Base-by-base conservation (phyloP, 2,329 filamentous ascomycete genomes). In the Trichoderma asperellum region DNA sequence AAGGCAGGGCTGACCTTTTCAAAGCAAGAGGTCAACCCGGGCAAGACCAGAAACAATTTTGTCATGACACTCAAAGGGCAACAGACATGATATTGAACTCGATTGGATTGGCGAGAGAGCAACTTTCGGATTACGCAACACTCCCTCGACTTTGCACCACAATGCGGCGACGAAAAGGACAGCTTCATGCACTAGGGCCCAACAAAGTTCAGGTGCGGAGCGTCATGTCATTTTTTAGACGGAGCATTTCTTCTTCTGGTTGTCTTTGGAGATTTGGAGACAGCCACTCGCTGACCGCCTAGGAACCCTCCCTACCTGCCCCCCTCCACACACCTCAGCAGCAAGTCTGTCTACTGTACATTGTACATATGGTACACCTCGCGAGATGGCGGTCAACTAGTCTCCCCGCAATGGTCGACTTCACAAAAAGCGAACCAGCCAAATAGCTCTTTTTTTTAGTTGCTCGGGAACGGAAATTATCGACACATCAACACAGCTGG, bases 31-130 rank as follows among this genome's bases (percentile, higher is more conserved):
- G 78, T 97, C 52, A 90, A 92, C 71, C 86, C 92, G 27, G 94
- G 94, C 12, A 83, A 84, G 65, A 87, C 84, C 29, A 88, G 94
- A 77, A 99, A 99, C 80, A 98, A 99, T 77, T 99, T 98, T 79
- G 89, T 92, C 16, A 89, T 98, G 74, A 86, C 93, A 18, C 79
- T 97, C 70, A 83, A 83, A 43, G 40, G 21, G 14, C 49, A 34
- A 18, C 32, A 43, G 16, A 52, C 64, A n/a, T 68, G 43, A 70
- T 34, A 70, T 34, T 40, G 55, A 29, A 16, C 21, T 47, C 21
- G 37, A 37, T 32, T 52, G 35, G 37, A 37, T 32, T 52, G 35
- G 40, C n/a, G 53, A 37, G 62, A n/a, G 12, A 49, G 53, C 24
- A 56, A 24, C 52, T 52, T 47, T 49, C 53, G 27, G 27, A 62